Conservation (phyloP, 441 rosid genomes). For the Euphorbia celastroides region DNA sequence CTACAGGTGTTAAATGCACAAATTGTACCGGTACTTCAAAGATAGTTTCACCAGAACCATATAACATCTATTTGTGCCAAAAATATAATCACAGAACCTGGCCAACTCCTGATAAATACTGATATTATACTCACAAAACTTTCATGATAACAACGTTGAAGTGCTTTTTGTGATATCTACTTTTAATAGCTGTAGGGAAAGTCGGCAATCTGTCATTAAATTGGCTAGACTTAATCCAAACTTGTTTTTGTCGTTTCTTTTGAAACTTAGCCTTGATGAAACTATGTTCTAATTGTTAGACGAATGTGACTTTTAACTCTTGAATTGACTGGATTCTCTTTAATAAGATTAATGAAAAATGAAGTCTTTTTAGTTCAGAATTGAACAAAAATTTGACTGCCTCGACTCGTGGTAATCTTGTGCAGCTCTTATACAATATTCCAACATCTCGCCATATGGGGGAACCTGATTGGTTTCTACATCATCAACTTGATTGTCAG, state of each 20-base stretch:
- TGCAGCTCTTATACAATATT: constrained; percentile 88
- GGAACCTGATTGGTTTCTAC: constrained; percentile 77
- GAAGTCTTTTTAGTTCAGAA: background rate
- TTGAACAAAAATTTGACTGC: background rate
- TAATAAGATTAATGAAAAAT: background rate
- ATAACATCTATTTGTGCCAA: background rate
- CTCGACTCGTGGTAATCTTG: constrained; percentile 9
- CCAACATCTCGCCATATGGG: constrained; percentile 96
- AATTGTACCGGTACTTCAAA: background rate
- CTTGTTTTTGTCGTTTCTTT: background rate
- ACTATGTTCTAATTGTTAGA: background rate
- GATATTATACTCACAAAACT: background rate
- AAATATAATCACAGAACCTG: background rate
- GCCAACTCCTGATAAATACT: background rate
- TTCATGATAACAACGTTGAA: background rate
- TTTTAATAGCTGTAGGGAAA: background rate
- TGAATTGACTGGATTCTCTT: no score
- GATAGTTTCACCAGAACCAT: background rate
- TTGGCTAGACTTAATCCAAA: background rate
- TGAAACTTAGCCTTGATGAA: background rate
- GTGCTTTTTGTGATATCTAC: background rate
- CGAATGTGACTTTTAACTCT: background rate
- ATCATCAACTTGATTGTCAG: constrained; percentile 81
- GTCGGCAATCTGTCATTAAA: background rate
- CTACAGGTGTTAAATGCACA: background rate